These are phyloP conservation scores for Candida pini DNA, from an alignment of 805 yeast genomes.

Conservation along the genomic window DNA sequence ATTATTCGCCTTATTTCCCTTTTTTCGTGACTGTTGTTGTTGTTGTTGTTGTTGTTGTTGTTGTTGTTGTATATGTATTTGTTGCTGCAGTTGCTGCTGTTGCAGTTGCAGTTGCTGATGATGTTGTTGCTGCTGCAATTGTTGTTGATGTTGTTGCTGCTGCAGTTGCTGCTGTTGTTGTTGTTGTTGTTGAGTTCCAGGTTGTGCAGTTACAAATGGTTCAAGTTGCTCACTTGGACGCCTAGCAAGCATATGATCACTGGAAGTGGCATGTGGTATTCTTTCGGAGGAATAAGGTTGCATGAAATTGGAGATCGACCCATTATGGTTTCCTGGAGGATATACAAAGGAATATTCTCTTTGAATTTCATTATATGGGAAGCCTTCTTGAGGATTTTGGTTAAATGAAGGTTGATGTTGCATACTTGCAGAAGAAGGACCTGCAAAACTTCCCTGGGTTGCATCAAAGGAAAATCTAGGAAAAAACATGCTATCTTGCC, in stretches of 20 bases:
- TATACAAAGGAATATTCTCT: slow-evolving; percentile 23
- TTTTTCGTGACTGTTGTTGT: neutral
- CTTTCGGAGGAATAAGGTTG: slow-evolving; percentile 26
- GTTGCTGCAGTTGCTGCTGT: slow-evolving; percentile 16
- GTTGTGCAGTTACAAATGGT: slow-evolving; percentile 34
- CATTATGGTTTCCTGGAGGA: slow-evolving; percentile 17
- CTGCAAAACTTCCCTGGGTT: slow-evolving; percentile 15
- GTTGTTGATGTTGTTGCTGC: slow-evolving; percentile 11
- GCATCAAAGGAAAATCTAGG: slow-evolving; percentile 27
- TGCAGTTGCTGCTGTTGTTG: slow-evolving; percentile 10
- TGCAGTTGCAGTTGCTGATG: slow-evolving; percentile 13
- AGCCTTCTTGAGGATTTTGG: slow-evolving; percentile 16
- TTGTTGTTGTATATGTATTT: slow-evolving; percentile 7
- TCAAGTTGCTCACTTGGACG: slow-evolving; percentile 48
- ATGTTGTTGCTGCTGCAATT: slow-evolving; percentile 12
- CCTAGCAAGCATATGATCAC: slow-evolving; percentile 27
- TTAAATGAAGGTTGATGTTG: slow-evolving; percentile 8
- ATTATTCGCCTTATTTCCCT: neutral
- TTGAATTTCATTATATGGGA: slow-evolving; percentile 21
- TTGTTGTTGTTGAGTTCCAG: slow-evolving; percentile 9
- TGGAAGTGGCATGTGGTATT: slow-evolving; percentile 13
- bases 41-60: slow-evolving; percentile 2
- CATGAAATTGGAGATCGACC: slow-evolving; percentile 12
- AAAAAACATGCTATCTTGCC: slow-evolving; percentile 26
- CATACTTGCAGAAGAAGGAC: slow-evolving; percentile 4